phyloP scores from a whole-genome alignment of 2,329 filamentous ascomycete species.

The Epichloe typhina region DNA sequence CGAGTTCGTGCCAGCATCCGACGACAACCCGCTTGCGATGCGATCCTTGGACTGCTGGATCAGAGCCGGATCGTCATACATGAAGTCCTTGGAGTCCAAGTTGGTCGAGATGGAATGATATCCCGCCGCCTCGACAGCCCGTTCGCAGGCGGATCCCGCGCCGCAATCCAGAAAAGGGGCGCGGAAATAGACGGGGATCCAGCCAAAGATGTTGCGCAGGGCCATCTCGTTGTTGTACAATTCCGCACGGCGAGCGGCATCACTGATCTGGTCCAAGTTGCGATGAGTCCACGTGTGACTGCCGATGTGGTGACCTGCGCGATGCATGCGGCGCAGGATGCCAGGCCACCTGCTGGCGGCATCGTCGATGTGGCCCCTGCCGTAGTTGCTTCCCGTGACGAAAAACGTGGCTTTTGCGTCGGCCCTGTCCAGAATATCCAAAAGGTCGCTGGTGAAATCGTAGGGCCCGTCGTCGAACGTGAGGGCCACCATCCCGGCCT shows the following conservation, averaged over 20 bases:
- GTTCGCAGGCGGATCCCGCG: slow-evolving; percentile 24
- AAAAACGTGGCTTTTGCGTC: slow-evolving; percentile 28
- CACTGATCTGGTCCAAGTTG: slow-evolving; percentile 24
- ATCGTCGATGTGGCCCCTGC: slow-evolving; percentile 29
- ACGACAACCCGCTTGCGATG: slow-evolving; percentile 24
- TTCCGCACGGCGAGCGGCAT: slow-evolving; percentile 22
- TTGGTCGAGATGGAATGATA: slow-evolving; percentile 46
- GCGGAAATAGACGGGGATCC: slow-evolving; percentile 30
- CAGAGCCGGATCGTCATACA: slow-evolving; percentile 34
- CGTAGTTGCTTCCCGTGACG: slow-evolving; percentile 27
- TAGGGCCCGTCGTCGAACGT: slow-evolving; percentile 36
- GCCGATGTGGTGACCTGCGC: slow-evolving; percentile 31
- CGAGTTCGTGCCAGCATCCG: slow-evolving; percentile 13
- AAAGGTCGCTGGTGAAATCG: slow-evolving; percentile 26
- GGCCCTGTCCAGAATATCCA: slow-evolving; percentile 22
- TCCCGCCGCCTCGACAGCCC: slow-evolving; percentile 25
- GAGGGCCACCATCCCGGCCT: slow-evolving; percentile 26
- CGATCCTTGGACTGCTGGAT: slow-evolving; percentile 32
- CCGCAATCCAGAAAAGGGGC: slow-evolving; percentile 32
- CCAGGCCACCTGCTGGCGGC: slow-evolving; percentile 18
- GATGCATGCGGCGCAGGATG: slow-evolving; percentile 28
- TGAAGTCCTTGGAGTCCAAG: slow-evolving; percentile 48
- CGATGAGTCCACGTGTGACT: slow-evolving; percentile 35
- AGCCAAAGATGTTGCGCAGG: slow-evolving; percentile 27
- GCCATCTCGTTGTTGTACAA: slow-evolving; percentile 33